Percentiles rank a stretch among this genome's conserved stretches.
These are phyloP conservation scores for Diaporthe capsici DNA, from an alignment of 2,329 filamentous ascomycete genomes.

Conservation along the genomic window DNA sequence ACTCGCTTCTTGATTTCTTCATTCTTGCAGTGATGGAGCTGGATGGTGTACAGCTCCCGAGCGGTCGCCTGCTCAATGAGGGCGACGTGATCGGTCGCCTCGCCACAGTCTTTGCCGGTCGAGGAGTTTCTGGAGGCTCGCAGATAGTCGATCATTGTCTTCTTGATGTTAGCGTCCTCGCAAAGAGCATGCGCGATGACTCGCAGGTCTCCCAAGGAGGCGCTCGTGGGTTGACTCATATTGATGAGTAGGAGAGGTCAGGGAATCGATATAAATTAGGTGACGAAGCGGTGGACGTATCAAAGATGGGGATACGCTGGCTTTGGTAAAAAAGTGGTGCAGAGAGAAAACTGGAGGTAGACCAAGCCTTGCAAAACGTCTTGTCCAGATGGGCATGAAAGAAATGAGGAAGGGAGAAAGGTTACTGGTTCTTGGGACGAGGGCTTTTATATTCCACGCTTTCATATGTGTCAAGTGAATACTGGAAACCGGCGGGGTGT, in stretches of 20 bases:
- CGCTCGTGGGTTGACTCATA: not conserved
- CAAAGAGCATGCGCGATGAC: not conserved
- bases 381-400: not conserved
- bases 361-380: not conserved
- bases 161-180: not conserved
- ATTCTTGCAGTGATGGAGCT: not conserved
- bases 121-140: not conserved
- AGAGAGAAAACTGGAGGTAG: not conserved
- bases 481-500: not conserved
- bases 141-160: not conserved
- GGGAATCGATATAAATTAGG: not conserved
- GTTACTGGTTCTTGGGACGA: not conserved
- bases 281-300: not conserved
- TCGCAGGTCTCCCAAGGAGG: not conserved
- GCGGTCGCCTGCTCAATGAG: not conserved
- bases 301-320: not conserved
- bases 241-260: not conserved
- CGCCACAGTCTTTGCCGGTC: not conserved
- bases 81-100: not conserved
- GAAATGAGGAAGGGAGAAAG: not conserved
- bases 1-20: not conserved
- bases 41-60: not conserved
- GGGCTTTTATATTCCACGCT: not conserved
- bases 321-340: not conserved
- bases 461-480: not conserved